Evolutionary conservation across 345 rosid genomes (phyloP).

Genomic region (Euphorbia lathyris): DNA sequence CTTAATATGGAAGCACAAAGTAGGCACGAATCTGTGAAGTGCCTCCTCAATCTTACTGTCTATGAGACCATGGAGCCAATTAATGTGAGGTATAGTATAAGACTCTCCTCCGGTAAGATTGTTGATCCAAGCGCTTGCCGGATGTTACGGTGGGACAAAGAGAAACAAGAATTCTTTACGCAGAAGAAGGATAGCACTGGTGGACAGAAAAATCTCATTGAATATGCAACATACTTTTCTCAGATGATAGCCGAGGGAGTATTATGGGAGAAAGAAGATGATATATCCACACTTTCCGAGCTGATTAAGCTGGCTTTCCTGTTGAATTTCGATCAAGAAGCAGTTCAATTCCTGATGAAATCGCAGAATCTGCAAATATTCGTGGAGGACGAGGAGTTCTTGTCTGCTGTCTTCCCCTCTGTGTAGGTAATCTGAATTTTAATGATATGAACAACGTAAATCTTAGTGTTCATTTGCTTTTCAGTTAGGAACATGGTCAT

Average conservation of each 20-base stretch:
- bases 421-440: no score
- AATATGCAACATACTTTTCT: conserved; percentile 51
- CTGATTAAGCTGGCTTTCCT: conserved; percentile 55
- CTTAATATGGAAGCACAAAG: conserved; percentile 39
- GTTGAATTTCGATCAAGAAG: conserved; percentile 46
- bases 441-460: not conserved
- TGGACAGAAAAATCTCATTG: conserved; percentile 35
- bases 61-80: conserved; percentile 40
- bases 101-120: conserved; percentile 37
- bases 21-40: conserved; percentile 42
- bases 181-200: conserved; percentile 39
- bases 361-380: conserved; percentile 50
- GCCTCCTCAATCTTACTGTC: conserved; percentile 37
- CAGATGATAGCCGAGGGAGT: conserved; percentile 51
- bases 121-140: conserved; percentile 22
- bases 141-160: conserved; percentile 58
- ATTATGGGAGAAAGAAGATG: conserved; percentile 51
- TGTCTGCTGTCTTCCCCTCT: conserved; percentile 33
- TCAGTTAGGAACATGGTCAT: not conserved
- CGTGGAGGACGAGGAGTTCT: conserved; percentile 49
- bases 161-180: conserved; percentile 34
- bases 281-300: conserved; percentile 39
- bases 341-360: conserved; percentile 48
- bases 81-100: conserved; percentile 31
- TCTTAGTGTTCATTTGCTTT: not conserved